Base-by-base conservation (phyloP, 192 early-diverging fungal species). In the Linnemannia exigua region DNA sequence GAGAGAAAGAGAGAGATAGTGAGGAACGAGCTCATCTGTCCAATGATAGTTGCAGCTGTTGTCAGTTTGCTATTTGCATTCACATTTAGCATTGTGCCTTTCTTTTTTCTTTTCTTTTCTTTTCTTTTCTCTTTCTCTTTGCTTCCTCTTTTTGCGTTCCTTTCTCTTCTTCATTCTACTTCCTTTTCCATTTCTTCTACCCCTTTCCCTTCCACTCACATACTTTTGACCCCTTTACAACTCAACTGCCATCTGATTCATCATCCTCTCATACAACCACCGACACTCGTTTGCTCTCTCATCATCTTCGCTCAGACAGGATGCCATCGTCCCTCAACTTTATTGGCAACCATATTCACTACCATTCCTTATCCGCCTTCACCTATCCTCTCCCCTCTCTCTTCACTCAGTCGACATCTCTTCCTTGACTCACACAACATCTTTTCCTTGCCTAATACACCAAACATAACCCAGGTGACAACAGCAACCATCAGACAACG, bases 31-130 rank as follows among this genome's bases (percentile, higher is more conserved):
- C 46, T 72, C 70, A n/a, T 71, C 70, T 47, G 22, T n/a, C 70
- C 38, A 71, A n/a, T 72, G 38, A 17, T 72, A 25, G 28, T 48
- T 72, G 70, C 44, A 31, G n/a, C 25, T 48, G 38, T 48, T 72
- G 38, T 47, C n/a, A 31, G 20, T 75, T 41, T 38, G 19, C 38
- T 20, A 38, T 66, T 63, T 41, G 41, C 46, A 28, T 41, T 67
- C 1, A 5, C 58, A 8, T 46, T 72, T 54, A 37, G 41, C 28
- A n/a, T 68, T 63, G 37, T 63, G 38, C 37, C 19, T 79, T 44
- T 22, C 19, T 17, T 41, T 67, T 38, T 79, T 54, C 25, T 20
- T 22, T 50, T 50, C 20, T 46, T 46, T 37, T 70, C 3, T 22
- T 22, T 66, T 36, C 28, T 68, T 31, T 77, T 28, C 33, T 31